phyloP scores from a whole-genome alignment of 225 moss, liverwort and hornwort genomes.

The Ulota crispa region DNA sequence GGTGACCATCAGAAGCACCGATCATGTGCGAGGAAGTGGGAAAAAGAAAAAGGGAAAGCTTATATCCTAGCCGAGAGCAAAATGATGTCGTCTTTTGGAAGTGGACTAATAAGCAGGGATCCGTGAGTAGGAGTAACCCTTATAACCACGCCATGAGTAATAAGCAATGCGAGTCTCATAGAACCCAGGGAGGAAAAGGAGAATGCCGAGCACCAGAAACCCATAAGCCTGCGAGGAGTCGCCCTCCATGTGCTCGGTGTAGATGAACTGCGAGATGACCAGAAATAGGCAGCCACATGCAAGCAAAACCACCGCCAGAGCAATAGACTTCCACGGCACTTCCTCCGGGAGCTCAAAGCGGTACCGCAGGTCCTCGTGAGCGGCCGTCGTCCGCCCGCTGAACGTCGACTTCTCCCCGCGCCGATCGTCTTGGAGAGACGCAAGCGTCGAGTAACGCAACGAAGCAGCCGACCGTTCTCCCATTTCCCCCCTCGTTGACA shows the following conservation, averaged over 20 bases:
- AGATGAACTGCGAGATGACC: conserved; percentile 72
- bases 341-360: conserved; percentile 67
- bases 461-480: conserved; percentile 56
- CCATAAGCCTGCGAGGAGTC: conserved; percentile 83
- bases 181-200: conserved; percentile 86
- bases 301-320: conserved; percentile 68
- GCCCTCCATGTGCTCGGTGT: conserved; percentile 84
- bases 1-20: neutral
- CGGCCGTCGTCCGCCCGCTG: conserved; percentile 29
- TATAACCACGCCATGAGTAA: conserved; percentile 80
- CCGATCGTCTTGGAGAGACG: conserved; percentile 50
- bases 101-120: conserved; percentile 58
- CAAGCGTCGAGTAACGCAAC: conserved; percentile 62
- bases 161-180: conserved; percentile 92
- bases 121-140: conserved; percentile 69
- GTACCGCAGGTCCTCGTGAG: conserved; percentile 67
- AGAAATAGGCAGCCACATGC: conserved; percentile 76
- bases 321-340: conserved; percentile 87
- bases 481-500: conserved; percentile 44
- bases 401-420: conserved; percentile 31
- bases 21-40: neutral
- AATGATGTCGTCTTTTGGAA: neutral
- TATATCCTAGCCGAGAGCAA: conserved; percentile 31
- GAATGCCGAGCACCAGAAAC: conserved; percentile 72
- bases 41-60: neutral